Evolutionary conservation across 140 eudicot species (phyloP).

Genomic region (Anethum foeniculum): DNA sequence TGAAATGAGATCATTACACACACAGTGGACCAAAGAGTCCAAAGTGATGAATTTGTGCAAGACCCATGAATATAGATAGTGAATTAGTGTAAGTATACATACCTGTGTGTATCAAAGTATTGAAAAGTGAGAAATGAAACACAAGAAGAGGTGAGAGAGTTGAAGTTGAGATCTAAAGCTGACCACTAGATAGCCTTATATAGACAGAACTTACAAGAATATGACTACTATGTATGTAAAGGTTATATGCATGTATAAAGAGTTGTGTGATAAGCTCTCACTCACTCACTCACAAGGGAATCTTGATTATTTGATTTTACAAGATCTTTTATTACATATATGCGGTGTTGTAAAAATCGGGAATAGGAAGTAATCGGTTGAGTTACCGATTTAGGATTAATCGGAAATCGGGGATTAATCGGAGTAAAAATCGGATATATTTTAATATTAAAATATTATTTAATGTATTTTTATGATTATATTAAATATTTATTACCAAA

Average conservation of each 20-base stretch:
- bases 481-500: no score
- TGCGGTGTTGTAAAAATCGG: no score
- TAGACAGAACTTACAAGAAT: background rate
- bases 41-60: background rate
- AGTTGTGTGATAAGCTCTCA: conserved; percentile 7
- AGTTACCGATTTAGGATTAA: no score
- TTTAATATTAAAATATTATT: no score
- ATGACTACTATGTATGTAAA: background rate
- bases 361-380: no score
- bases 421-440: no score
- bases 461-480: no score
- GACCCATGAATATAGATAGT: background rate
- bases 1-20: background rate
- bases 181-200: background rate
- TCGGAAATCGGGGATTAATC: no score
- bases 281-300: background rate
- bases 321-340: background rate
- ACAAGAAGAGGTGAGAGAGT: background rate
- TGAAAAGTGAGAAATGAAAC: background rate
- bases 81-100: background rate
- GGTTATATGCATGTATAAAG: background rate
- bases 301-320: background rate
- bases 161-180: conserved; percentile 8
- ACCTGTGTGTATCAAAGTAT: background rate
- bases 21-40: conserved; percentile 4